These are phyloP conservation scores for Hymenotorrendiella dingleyae DNA, from an alignment of 2,329 filamentous ascomycete genomes.

Conservation along the genomic window DNA sequence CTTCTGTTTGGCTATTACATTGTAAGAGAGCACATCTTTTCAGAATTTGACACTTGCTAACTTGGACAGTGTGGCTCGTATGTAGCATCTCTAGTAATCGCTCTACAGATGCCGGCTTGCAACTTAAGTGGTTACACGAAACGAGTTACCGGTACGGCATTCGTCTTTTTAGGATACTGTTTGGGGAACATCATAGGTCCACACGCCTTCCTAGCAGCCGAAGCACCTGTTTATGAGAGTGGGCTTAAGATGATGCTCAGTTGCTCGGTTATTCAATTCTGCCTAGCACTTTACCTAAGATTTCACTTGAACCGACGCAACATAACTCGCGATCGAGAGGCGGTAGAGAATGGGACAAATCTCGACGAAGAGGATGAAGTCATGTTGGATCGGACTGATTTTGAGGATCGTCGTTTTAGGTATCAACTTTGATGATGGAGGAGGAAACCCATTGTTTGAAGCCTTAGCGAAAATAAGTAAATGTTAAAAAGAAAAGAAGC, in stretches of 20 bases:
- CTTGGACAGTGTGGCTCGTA: slow-evolving; percentile 33
- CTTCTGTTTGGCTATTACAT: slow-evolving; percentile 30
- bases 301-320: slow-evolving; percentile 31
- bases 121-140: slow-evolving; percentile 39
- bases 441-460: too few species aligned
- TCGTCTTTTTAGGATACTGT: slow-evolving; percentile 30
- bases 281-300: slow-evolving; percentile 32
- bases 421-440: neutral
- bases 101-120: slow-evolving; percentile 44
- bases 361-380: slow-evolving; percentile 5
- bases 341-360: slow-evolving; percentile 10
- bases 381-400: slow-evolving; percentile 2
- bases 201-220: slow-evolving; percentile 39
- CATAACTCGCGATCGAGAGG: slow-evolving; percentile 23
- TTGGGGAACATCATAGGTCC: slow-evolving; percentile 34
- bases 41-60: neutral
- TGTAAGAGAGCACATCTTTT: neutral
- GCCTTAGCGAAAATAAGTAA: too few species aligned
- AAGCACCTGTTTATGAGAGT: slow-evolving; percentile 41
- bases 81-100: slow-evolving; percentile 46
- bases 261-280: slow-evolving; percentile 39
- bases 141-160: slow-evolving; percentile 39
- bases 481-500: too few species aligned
- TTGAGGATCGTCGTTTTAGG: neutral
- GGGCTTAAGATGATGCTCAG: slow-evolving; percentile 46